Evolutionary conservation across 83 land plant genomes (phyloP).

Genomic region (Diphasiastrum complanatum): DNA sequence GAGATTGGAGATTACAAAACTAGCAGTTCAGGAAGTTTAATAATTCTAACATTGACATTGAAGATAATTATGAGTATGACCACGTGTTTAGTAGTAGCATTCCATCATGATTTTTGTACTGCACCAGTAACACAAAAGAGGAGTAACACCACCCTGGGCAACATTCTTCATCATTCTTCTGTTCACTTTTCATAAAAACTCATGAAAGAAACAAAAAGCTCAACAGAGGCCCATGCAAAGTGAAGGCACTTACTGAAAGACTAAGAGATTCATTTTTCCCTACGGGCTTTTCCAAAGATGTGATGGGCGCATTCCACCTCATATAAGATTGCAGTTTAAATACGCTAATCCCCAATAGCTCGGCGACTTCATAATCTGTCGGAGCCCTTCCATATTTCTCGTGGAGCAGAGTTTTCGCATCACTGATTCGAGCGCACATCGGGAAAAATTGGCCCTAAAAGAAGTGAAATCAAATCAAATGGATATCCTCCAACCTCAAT

Average conservation of each 20-base stretch:
- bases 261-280: constrained; percentile 45
- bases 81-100: too few species aligned
- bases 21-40: too few species aligned
- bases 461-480: background rate
- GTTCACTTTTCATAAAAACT: background rate
- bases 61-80: too few species aligned
- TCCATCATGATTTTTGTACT: too few species aligned
- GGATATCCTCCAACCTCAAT: too few species aligned
- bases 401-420: constrained; percentile 40
- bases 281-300: constrained; percentile 48
- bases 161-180: too few species aligned
- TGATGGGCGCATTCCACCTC: constrained; percentile 30
- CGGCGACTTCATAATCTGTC: constrained; percentile 52
- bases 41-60: too few species aligned
- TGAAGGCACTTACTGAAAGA: constrained; percentile 42
- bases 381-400: constrained; percentile 48
- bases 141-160: too few species aligned
- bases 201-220: background rate
- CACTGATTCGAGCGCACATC: constrained; percentile 36
- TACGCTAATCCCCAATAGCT: constrained; percentile 50
- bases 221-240: background rate
- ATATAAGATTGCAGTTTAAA: constrained; percentile 40
- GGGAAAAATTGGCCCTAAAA: constrained; percentile 47
- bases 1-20: too few species aligned
- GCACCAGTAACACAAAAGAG: too few species aligned